Evolutionary conservation across 805 yeast genomes (phyloP).

Genomic region (Cyberlindnera nakhonratchasimensis): DNA sequence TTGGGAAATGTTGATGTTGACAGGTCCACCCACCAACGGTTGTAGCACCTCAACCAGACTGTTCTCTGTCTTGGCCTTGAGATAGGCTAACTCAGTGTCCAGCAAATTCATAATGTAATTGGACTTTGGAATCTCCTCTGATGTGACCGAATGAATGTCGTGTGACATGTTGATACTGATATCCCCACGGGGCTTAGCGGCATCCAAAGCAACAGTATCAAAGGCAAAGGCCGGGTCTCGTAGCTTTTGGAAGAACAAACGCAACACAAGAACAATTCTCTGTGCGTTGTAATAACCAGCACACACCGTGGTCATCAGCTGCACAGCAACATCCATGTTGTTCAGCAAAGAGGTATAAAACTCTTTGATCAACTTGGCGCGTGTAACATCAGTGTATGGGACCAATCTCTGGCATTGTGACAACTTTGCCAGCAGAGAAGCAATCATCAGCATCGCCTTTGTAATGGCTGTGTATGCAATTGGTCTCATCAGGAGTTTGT

Average conservation of each 20-base stretch:
- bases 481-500: constrained; percentile 43
- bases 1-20: no score
- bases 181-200: constrained; percentile 1
- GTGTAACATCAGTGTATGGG: constrained; percentile 2
- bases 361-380: constrained; percentile 15
- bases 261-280: constrained; percentile 16
- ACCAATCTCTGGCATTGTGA: constrained; percentile 20
- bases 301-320: constrained; percentile 17
- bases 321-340: constrained; percentile 15
- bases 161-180: not conserved
- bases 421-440: constrained; percentile 13
- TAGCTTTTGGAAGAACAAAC: constrained; percentile 15
- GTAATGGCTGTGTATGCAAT: constrained; percentile 13
- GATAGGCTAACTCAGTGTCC: constrained; percentile 16
- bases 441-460: constrained; percentile 15
- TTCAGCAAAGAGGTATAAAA: constrained; percentile 8
- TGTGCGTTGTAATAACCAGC: constrained; percentile 19
- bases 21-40: constrained; percentile 17
- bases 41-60: constrained; percentile 19
- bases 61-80: constrained; percentile 12
- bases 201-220: constrained; percentile 11
- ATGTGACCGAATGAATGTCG: constrained; percentile 14
- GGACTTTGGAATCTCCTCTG: constrained; percentile 20
- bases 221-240: constrained; percentile 23
- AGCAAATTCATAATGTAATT: constrained; percentile 16